phyloP scores from a whole-genome alignment of 805 yeast genomes.

The Starmerella sirachaensis region DNA sequence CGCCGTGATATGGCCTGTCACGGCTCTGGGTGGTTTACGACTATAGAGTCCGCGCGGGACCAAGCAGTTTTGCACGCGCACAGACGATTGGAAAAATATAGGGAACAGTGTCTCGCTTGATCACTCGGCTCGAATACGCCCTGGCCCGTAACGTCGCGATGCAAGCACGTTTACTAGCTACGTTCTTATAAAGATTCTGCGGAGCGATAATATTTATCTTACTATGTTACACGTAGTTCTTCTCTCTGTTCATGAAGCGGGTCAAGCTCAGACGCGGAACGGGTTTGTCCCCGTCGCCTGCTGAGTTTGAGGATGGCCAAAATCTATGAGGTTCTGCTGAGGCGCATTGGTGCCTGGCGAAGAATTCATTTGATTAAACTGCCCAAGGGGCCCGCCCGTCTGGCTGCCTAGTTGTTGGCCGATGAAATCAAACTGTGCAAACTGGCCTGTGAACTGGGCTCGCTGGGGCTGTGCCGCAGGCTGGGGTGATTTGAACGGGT shows the following conservation, averaged over 20 bases:
- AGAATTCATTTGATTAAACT: constrained; percentile 3
- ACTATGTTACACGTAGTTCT: neutral
- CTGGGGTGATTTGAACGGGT: constrained; percentile 38
- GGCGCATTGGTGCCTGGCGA: constrained; percentile 1
- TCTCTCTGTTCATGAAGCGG: neutral
- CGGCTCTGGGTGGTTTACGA: no score
- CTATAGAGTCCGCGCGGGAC: no score
- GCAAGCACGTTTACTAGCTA: no score
- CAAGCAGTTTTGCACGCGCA: no score
- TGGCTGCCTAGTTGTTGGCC: constrained; percentile 11
- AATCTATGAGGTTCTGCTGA: constrained; percentile 16
- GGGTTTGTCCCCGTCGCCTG: constrained; percentile 20
- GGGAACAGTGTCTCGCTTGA: no score
- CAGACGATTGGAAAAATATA: no score
- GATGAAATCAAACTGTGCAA: constrained; percentile 7
- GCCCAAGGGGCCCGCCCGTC: no score
- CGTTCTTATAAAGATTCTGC: no score
- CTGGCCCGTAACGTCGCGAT: no score
- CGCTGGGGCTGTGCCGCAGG: neutral
- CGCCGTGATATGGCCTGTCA: no score
- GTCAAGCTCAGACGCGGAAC: constrained; percentile 12
- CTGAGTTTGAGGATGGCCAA: constrained; percentile 14
- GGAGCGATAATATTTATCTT: no score
- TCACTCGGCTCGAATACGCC: no score
- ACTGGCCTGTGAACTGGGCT: constrained; percentile 8